Evolutionary conservation across 1,284 basidiomycete genomes (phyloP).

Genomic region (Leccinum subrobustum): DNA sequence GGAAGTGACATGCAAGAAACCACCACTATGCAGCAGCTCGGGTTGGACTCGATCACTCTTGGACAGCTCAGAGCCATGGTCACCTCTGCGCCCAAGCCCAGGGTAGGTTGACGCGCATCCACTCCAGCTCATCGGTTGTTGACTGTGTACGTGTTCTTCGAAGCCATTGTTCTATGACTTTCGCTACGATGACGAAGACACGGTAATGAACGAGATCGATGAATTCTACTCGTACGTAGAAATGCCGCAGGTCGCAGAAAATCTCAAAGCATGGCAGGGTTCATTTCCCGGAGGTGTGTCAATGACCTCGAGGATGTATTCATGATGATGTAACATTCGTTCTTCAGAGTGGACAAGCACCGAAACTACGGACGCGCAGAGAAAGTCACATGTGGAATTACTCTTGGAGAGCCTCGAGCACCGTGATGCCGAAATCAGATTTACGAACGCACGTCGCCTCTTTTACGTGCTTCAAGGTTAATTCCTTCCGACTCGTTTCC

Average conservation of each 20-base stretch:
- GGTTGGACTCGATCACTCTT: conserved; percentile 73
- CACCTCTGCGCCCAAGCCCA: conserved; percentile 68
- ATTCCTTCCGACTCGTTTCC: conserved; percentile 9
- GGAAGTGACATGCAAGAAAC: conserved; percentile 28
- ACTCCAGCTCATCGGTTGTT: conserved; percentile 12
- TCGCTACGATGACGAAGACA: conserved; percentile 93
- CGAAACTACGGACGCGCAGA: conserved; percentile 52
- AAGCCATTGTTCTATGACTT: conserved; percentile 88
- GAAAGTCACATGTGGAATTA: conserved; percentile 73
- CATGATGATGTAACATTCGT: conserved; percentile 1
- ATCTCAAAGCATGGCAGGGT: conserved; percentile 84
- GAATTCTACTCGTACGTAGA: conserved; percentile 99
- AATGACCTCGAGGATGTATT: background rate
- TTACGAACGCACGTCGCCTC: conserved; percentile 82
- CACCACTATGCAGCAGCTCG: conserved; percentile 30
- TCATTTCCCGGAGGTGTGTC: conserved; percentile 72
- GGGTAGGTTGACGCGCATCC: conserved; percentile 45
- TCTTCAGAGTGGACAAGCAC: conserved; percentile 72
- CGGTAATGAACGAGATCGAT: conserved; percentile 92
- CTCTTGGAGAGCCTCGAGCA: conserved; percentile 86
- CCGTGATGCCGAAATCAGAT: conserved; percentile 78
- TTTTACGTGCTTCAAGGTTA: conserved; percentile 91
- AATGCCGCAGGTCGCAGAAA: conserved; percentile 88
- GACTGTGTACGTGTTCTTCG: conserved; percentile 19
- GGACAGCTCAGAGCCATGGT: conserved; percentile 81